Base-by-base conservation (phyloP, 306 rosid species). In the Trifolium dubium region DNA sequence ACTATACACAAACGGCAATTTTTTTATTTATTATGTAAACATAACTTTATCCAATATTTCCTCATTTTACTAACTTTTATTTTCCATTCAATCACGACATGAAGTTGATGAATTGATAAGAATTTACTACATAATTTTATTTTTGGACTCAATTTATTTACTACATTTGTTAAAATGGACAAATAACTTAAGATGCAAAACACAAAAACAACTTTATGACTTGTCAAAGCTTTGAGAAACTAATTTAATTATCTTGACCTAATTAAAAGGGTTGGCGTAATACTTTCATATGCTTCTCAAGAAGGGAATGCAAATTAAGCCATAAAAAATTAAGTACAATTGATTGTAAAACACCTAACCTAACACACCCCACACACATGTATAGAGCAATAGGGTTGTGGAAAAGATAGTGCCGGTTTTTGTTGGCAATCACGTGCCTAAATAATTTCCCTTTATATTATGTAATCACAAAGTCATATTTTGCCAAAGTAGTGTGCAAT, bases 311-410 rank as follows among this genome's bases (percentile, higher is more conserved):
- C 6, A 47, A 72, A 23, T 23, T 23, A 23, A 60, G 50, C 66
- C 61, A 19, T 6, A 15, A 19, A 61, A 34, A 14, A 61, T 63
- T 10, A 74, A 64, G 53, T 61, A 50, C 32, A 60, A 5, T 71
- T 71, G 50, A 60, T 41, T 73, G 47, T 63, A 15, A 53, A 73
- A 82, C 82, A 73, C 79, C 77, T 65, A 81, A 73, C 79, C 77
- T 65, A 81, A 82, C 68, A 29, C 29, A 81, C 62, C 17, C 43
- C 50, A 23, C 23, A 23, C 23, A 23, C 47, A 32, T 44, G 40
- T 19, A 39, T 17, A 32, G 46, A 72, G 12, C 66, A 66, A 13
- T n/a, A 64, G 40, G 19, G 58, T 71, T 50, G 19, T 31, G 66
- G 56, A 50, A 50, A 40, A 64, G 37, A 76, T 2, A 18, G 11